Base-by-base conservation (phyloP, 805 yeast genomes). In the Teunomyces funiuensis region DNA sequence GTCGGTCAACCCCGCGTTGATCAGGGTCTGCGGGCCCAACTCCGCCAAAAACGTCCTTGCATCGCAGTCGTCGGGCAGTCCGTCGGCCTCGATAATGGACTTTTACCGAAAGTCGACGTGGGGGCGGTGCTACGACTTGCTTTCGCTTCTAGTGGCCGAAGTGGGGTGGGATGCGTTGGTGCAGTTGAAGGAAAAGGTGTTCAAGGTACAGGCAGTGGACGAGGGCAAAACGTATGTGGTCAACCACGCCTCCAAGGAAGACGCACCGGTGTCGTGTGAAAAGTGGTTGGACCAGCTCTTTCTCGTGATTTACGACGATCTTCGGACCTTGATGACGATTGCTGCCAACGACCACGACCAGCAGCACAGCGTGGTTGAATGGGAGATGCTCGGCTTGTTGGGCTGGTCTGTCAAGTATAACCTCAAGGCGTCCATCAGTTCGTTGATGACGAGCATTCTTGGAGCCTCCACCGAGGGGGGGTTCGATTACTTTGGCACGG, bases 81-180 rank as follows among this genome's bases (percentile, higher is more conserved):
- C 57, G 3, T 46, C 58, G 40, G 41, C 55, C 4, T 61, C 68
- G 4, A 51, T 66, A 6, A 36, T 65, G 8, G 71, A 66, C 39
- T 67, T 66, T 42, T 53, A 53, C 34, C 52, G 53, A 27, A 58
- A 52, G 22, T 66, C 71, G 1, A 64, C 71, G 2, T 69, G 73
- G 73, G 75, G 74, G 7, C 55, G 71, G 33, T 53, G 64, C 40
- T 91, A 88, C 58, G 83, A 82, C 31, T 62, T 89, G 42, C 62
- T 91, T 42, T 80, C 95, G 4, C 69, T 79, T 6, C 75, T 93
- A 49, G 79, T 82, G 2, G 74, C 82, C 14, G 64, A 73, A 17
- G 68, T 82, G 29, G 97, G 97, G 3, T 91, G 99, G 99, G 88
- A 87, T 51, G 77, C 74, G 26, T 61, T 88, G 26, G 71, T 90